Conservation (phyloP, 805 yeast genomes). For the Suhomyces canberraensis region DNA sequence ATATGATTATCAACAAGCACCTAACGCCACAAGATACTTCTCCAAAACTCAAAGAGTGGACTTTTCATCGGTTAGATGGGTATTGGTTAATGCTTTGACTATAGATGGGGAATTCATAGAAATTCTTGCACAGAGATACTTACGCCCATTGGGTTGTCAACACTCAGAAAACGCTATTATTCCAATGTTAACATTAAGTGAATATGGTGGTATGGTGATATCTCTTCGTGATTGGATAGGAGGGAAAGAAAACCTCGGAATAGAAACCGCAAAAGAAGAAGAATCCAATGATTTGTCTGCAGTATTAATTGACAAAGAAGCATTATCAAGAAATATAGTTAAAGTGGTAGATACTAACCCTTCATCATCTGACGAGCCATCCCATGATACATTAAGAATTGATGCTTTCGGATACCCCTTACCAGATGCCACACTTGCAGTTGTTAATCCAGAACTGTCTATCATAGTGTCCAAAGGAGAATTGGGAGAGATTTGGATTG, state of each 20-base stretch:
- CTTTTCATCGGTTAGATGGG: constrained; percentile 80
- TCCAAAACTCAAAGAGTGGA: constrained; percentile 74
- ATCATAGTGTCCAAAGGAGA: constrained; percentile 69
- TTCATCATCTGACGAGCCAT: constrained; percentile 43
- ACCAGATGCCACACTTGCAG: constrained; percentile 90
- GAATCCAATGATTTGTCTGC: constrained; percentile 51
- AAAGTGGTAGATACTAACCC: constrained; percentile 61
- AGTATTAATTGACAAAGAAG: constrained; percentile 67
- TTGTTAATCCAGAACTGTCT: constrained; percentile 90
- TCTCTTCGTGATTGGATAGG: constrained; percentile 91
- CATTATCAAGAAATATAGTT: constrained; percentile 68
- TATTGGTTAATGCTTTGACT: constrained; percentile 80
- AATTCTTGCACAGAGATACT: constrained; percentile 83
- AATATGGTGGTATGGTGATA: constrained; percentile 94
- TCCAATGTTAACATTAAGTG: constrained; percentile 84
- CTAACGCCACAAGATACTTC: constrained; percentile 77
- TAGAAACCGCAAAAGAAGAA: constrained; percentile 31
- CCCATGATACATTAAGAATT: constrained; percentile 52
- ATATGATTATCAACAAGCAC: constrained; percentile 87
- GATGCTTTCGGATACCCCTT: constrained; percentile 94
- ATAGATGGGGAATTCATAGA: constrained; percentile 93
- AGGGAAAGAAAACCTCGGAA: constrained; percentile 58
- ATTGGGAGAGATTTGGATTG: constrained; percentile 98
- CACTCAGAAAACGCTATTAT: constrained; percentile 74
- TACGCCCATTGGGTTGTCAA: constrained; percentile 83